These are phyloP conservation scores for Penicillium pulvis DNA, from an alignment of 495 filamentous ascomycete species.

Conservation along the genomic window DNA sequence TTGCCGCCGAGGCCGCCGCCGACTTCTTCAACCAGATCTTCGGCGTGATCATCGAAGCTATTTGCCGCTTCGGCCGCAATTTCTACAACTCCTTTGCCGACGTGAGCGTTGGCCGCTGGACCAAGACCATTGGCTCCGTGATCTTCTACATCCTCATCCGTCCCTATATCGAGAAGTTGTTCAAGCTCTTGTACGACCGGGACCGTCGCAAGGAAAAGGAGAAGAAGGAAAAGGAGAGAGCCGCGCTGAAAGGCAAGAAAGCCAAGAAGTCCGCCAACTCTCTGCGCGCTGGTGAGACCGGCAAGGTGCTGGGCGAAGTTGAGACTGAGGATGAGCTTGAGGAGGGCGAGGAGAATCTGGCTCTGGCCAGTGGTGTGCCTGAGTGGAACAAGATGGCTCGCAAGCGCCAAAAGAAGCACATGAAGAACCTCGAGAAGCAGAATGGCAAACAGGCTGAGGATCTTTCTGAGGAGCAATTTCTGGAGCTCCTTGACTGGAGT, in stretches of 20 bases:
- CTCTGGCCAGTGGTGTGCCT: constrained; percentile 47
- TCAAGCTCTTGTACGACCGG: constrained; percentile 57
- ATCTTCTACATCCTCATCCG: constrained; percentile 66
- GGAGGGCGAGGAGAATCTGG: constrained; percentile 57
- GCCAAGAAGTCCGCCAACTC: constrained; percentile 63
- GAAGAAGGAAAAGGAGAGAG: constrained; percentile 46
- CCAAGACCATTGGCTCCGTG: constrained; percentile 62
- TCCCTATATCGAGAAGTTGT: constrained; percentile 60
- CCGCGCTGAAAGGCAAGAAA: constrained; percentile 47
- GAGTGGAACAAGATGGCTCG: constrained; percentile 57
- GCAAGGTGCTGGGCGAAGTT: constrained; percentile 45
- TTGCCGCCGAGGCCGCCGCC: constrained; percentile 31
- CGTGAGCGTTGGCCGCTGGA: constrained; percentile 57
- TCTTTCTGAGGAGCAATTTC: constrained; percentile 56
- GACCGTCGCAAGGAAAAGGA: constrained; percentile 54
- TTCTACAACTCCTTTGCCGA: constrained; percentile 53
- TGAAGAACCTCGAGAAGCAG: constrained; percentile 53
- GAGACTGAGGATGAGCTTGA: constrained; percentile 59
- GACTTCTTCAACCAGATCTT: constrained; percentile 43
- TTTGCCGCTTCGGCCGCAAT: constrained; percentile 55
- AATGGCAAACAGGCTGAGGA: constrained; percentile 47
- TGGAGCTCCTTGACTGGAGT: constrained; percentile 67
- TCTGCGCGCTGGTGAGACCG: constrained; percentile 56
- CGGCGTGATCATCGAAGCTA: constrained; percentile 22
- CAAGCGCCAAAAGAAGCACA: constrained; percentile 63